These are phyloP conservation scores for Cyclotella cryptica DNA, from an alignment of 108 stramenopile species.

Conservation along the genomic window DNA sequence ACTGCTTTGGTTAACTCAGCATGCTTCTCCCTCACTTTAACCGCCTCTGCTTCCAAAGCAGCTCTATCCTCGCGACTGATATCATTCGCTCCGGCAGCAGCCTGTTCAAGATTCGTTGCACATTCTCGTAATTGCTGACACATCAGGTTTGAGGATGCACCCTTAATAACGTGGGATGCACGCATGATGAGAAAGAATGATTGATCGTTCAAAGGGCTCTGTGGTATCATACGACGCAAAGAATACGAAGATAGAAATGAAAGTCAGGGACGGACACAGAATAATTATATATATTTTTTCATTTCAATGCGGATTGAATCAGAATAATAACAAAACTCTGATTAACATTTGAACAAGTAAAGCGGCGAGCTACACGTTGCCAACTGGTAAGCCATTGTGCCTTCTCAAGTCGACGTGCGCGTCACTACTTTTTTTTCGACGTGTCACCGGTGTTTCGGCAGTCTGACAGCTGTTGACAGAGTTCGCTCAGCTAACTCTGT, in stretches of 20 bases:
- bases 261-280: neutral
- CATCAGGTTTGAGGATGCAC: slow-evolving; percentile 93
- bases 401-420: no score
- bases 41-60: slow-evolving; percentile 26
- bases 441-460: no score
- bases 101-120: slow-evolving; percentile 73
- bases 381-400: no score
- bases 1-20: slow-evolving; percentile 64
- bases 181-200: slow-evolving; percentile 76
- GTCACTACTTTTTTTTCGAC: no score
- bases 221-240: slow-evolving; percentile 5
- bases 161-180: slow-evolving; percentile 91
- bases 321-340: no score
- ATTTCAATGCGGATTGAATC: no score
- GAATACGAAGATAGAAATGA: slow-evolving; percentile 1
- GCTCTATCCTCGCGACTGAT: slow-evolving; percentile 23
- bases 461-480: no score
- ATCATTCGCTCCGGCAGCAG: slow-evolving; percentile 55
- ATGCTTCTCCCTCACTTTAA: slow-evolving; percentile 55
- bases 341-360: no score
- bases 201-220: slow-evolving; percentile 62
- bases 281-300: no score
- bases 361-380: no score
- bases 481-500: no score
- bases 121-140: slow-evolving; percentile 77